Percentiles rank a stretch among this genome's conserved stretches.
phyloP scores from a whole-genome alignment of 352 stramenopile genomes.

The Thalassiosira tumida region DNA sequence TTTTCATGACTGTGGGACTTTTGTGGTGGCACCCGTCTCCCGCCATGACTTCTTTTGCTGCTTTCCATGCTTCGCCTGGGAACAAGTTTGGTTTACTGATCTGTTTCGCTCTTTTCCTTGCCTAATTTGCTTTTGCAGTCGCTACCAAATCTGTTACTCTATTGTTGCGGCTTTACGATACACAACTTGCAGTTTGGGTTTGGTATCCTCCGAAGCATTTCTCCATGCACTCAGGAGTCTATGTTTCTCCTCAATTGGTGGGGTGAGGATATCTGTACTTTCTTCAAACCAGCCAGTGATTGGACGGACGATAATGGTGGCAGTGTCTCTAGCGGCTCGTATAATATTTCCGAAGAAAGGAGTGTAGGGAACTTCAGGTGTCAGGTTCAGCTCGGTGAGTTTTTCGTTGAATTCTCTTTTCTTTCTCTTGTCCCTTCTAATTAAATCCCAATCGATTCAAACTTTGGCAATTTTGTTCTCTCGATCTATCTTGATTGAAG shows the following conservation, averaged over 20 bases:
- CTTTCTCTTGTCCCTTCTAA: background rate
- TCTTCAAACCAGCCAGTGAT: background rate
- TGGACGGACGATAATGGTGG: background rate
- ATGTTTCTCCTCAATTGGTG: background rate
- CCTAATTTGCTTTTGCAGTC: constrained; percentile 10
- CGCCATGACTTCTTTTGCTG: background rate
- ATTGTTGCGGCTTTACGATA: background rate
- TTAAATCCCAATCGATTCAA: background rate
- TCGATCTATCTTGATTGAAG: background rate
- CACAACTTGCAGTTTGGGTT: background rate
- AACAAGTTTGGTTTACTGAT: background rate
- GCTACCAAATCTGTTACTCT: background rate
- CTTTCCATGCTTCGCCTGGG: constrained; percentile 1
- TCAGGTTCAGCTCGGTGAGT: background rate
- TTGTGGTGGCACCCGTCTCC: constrained; percentile 17
- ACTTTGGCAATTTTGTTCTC: background rate
- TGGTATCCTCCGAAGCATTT: background rate
- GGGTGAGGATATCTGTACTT: background rate
- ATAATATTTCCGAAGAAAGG: background rate
- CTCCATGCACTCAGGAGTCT: background rate
- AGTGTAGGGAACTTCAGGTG: background rate
- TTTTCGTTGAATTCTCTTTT: background rate
- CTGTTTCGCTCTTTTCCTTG: constrained; percentile 1
- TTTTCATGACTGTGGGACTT: constrained; percentile 20
- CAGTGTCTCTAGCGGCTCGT: background rate